Conservation (phyloP, 805 yeast species). For the Diddensiella santjacobensis region DNA sequence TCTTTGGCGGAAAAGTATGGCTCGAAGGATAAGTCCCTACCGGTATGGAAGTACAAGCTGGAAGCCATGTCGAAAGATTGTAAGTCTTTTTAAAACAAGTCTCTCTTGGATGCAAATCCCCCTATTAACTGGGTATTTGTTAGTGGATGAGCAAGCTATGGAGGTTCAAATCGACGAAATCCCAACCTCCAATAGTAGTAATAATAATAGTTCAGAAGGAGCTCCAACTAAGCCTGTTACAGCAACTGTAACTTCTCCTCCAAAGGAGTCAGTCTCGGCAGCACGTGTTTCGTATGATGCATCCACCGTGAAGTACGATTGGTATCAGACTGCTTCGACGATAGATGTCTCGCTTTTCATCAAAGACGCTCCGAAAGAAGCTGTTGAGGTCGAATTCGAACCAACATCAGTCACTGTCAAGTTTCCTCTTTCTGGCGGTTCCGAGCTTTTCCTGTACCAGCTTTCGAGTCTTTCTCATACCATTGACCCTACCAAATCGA, state of each 20-base stretch:
- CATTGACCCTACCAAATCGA: slow-evolving; percentile 46
- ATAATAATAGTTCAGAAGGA: too few relatives aligned
- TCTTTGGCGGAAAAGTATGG: slow-evolving; percentile 23
- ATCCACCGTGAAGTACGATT: slow-evolving; percentile 46
- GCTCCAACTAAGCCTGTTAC: too few relatives aligned
- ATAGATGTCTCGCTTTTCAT: slow-evolving; percentile 71
- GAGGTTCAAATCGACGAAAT: not conserved
- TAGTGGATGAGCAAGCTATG: slow-evolving; percentile 5
- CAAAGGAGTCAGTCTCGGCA: not conserved
- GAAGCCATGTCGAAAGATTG: slow-evolving; percentile 8
- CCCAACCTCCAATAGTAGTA: too few relatives aligned
- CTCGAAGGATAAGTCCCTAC: slow-evolving; percentile 17
- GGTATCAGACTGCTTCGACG: slow-evolving; percentile 61
- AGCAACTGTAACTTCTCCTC: too few relatives aligned
- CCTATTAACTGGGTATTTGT: not conserved
- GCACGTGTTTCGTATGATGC: not conserved
- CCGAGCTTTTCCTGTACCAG: slow-evolving; percentile 52
- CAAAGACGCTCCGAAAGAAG: slow-evolving; percentile 54
- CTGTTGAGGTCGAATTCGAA: slow-evolving; percentile 40
- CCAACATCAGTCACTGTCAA: slow-evolving; percentile 11
- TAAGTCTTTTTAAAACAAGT: not conserved
- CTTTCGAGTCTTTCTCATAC: slow-evolving; percentile 51
- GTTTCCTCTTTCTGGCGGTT: slow-evolving; percentile 28
- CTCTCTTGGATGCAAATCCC: not conserved
- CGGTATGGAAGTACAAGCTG: slow-evolving; percentile 24